phyloP scores from a whole-genome alignment of 2,329 filamentous ascomycete species.

The Elsinoe batatas region DNA sequence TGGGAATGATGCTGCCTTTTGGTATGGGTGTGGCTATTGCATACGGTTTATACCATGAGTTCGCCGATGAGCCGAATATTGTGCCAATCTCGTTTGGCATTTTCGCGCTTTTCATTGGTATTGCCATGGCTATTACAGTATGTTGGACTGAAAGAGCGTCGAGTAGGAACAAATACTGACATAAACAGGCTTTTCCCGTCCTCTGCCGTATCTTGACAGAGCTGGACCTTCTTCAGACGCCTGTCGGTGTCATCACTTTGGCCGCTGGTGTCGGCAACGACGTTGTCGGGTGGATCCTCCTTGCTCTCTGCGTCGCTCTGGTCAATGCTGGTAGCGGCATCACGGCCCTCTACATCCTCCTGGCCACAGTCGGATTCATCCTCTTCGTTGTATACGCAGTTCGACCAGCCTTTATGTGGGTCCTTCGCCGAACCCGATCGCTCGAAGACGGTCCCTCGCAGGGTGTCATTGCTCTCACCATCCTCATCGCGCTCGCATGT shows the following conservation, averaged over 20 bases:
- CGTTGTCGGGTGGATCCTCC: conserved; percentile 79
- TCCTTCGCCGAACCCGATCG: conserved; percentile 63
- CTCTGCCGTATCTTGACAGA: conserved; percentile 89
- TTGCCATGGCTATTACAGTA: conserved; percentile 84
- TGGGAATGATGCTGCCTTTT: conserved; percentile 75
- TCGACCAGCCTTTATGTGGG: conserved; percentile 63
- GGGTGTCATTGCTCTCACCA: conserved; percentile 68
- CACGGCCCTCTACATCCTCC: conserved; percentile 73
- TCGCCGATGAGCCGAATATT: conserved; percentile 47
- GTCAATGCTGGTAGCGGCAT: conserved; percentile 80
- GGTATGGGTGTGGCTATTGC: conserved; percentile 71
- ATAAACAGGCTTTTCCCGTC: conserved; percentile 61
- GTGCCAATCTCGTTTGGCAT: conserved; percentile 52
- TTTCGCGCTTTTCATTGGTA: conserved; percentile 74
- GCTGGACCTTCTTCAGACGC: conserved; percentile 71
- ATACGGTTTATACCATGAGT: conserved; percentile 69
- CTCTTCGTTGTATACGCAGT: conserved; percentile 65
- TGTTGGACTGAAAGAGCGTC: conserved; percentile 17
- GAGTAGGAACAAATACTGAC: neutral
- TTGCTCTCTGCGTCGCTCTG: conserved; percentile 84
- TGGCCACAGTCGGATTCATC: conserved; percentile 64
- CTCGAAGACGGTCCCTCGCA: conserved; percentile 84
- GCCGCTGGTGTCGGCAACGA: conserved; percentile 91
- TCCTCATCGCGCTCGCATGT: conserved; percentile 67
- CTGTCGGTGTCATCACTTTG: conserved; percentile 78